Conservation (phyloP, 2,329 filamentous ascomycete species). For the Colletotrichum tamarilloi region DNA sequence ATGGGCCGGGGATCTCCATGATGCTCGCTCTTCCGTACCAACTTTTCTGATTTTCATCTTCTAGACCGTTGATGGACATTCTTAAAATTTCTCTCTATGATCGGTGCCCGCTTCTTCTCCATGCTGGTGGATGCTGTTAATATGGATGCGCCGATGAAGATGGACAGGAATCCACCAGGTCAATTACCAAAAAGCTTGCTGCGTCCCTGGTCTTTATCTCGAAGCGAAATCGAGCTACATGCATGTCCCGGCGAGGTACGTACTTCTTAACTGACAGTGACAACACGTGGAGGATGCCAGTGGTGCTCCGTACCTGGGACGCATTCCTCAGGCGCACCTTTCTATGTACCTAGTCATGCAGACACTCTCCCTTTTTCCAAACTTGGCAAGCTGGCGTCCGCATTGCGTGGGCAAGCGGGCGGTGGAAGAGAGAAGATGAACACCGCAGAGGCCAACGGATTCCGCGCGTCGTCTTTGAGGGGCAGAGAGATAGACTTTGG, state of each 20-base stretch:
- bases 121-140: background rate
- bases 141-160: conserved; percentile 4
- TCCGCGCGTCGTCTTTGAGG: background rate
- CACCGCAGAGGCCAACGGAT: conserved; percentile 12
- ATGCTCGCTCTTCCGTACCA: background rate
- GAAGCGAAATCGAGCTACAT: conserved; percentile 6
- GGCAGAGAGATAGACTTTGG: background rate
- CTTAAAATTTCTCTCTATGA: background rate
- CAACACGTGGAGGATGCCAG: background rate
- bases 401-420: background rate
- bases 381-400: conserved; percentile 23
- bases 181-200: conserved; percentile 28
- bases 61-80: background rate
- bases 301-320: background rate
- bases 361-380: background rate
- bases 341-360: background rate
- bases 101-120: background rate
- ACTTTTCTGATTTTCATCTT: conserved; percentile 6
- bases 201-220: background rate
- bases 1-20: conserved; percentile 29
- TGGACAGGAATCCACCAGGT: background rate
- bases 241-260: background rate
- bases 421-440: background rate
- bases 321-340: background rate
- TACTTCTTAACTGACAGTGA: background rate